A percentile compares a stretch with the other conserved stretches of the same genome.
Conservation (phyloP, 345 rosid species). For the Arabidopsis suecica region DNA sequence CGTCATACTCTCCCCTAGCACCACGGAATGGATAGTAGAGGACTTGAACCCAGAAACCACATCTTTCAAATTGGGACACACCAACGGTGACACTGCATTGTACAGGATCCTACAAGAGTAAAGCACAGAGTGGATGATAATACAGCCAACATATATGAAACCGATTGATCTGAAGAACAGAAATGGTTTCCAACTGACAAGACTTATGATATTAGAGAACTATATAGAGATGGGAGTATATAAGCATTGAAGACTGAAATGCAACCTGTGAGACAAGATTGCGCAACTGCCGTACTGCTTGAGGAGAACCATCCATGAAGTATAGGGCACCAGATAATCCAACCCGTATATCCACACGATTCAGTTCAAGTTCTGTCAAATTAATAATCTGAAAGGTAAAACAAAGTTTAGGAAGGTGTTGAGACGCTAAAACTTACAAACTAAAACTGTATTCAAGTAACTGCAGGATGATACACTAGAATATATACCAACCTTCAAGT, state of each 20-base stretch:
- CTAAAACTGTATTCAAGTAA: conserved; percentile 29
- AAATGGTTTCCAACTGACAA: conserved; percentile 1
- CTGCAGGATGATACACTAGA: conserved; percentile 23
- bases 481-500: conserved; percentile 69
- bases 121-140: conserved; percentile 24
- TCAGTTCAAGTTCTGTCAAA: conserved; percentile 89
- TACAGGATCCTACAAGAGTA: conserved; percentile 77
- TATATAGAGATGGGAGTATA: conserved; percentile 13
- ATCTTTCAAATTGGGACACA: conserved; percentile 93
- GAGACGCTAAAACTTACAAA: conserved; percentile 8
- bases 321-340: conserved; percentile 92
- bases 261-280: conserved; percentile 94
- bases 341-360: conserved; percentile 92
- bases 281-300: conserved; percentile 91
- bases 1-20: conserved; percentile 85
- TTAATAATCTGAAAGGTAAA: conserved; percentile 72
- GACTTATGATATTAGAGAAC: conserved; percentile 8
- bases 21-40: conserved; percentile 95
- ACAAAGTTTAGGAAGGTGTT: conserved; percentile 15
- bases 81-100: conserved; percentile 93
- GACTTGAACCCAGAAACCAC: conserved; percentile 97
- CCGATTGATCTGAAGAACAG: conserved; percentile 8
- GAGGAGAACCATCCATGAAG: conserved; percentile 98
- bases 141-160: conserved; percentile 3
- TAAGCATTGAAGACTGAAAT: conserved; percentile 33